A percentile compares a stretch with the other conserved stretches of the same genome.
Evolutionary conservation across 805 yeast genomes (phyloP).

Genomic region (Kuraishia hungarica): DNA sequence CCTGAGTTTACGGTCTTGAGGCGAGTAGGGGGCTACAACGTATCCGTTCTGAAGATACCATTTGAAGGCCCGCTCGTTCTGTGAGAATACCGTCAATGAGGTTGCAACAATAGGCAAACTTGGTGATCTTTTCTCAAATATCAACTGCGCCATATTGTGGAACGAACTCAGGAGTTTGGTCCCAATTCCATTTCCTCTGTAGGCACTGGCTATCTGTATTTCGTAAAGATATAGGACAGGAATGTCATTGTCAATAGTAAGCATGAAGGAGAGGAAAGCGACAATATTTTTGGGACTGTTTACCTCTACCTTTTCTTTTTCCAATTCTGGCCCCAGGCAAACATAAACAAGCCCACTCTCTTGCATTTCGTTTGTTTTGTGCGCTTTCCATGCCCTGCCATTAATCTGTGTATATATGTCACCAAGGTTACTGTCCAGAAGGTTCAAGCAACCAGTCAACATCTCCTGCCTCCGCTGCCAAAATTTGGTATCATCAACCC

Average conservation of each 20-base stretch:
- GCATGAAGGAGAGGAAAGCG: slow-evolving; percentile 38
- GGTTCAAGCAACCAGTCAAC: slow-evolving; percentile 9
- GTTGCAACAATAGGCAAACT: slow-evolving; percentile 18
- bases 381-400: slow-evolving; percentile 32
- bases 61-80: slow-evolving; percentile 29
- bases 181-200: slow-evolving; percentile 31
- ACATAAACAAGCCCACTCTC: slow-evolving; percentile 40
- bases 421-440: slow-evolving; percentile 20
- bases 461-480: background rate
- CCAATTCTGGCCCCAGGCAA: background rate
- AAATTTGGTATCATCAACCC: background rate
- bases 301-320: background rate
- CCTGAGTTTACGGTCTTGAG: slow-evolving; percentile 31
- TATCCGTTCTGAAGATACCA: slow-evolving; percentile 39
- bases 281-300: slow-evolving; percentile 11
- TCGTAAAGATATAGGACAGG: slow-evolving; percentile 46
- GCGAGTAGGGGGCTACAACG: slow-evolving; percentile 29
- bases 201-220: slow-evolving; percentile 33
- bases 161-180: slow-evolving; percentile 25
- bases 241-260: slow-evolving; percentile 30
- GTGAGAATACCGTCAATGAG: slow-evolving; percentile 42
- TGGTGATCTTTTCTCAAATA: slow-evolving; percentile 5
- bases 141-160: slow-evolving; percentile 20
- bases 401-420: slow-evolving; percentile 13
- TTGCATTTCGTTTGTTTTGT: slow-evolving; percentile 35